A percentile compares a stretch with the other conserved stretches of the same genome.
phyloP scores from a whole-genome alignment of 164 flowering plant species.

The Saururus chinensis region DNA sequence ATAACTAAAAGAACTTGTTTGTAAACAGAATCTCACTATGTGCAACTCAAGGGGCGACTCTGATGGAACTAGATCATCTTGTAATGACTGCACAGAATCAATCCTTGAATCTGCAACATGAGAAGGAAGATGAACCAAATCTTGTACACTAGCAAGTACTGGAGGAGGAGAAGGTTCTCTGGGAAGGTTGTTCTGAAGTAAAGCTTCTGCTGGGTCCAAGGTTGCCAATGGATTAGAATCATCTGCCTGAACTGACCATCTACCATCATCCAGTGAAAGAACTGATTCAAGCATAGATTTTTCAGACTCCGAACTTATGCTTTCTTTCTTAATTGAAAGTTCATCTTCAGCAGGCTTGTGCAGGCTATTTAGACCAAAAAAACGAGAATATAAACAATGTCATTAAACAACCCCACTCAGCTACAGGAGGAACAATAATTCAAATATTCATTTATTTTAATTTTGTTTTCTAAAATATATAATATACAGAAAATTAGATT shows the following conservation, averaged over 20 bases:
- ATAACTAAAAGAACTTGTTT: not conserved
- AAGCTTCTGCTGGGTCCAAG: constrained; percentile 42
- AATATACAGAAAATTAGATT: not conserved
- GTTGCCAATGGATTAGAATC: constrained; percentile 52
- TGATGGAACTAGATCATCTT: constrained; percentile 38
- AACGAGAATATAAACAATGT: not conserved
- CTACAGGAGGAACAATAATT: not conserved
- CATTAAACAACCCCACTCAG: too few relatives aligned
- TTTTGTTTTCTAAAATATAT: too few relatives aligned
- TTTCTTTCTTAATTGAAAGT: constrained; percentile 13
- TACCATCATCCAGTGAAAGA: constrained; percentile 25
- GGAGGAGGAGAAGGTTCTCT: constrained; percentile 95
- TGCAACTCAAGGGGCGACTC: constrained; percentile 72
- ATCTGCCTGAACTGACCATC: constrained; percentile 18
- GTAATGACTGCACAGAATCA: constrained; percentile 26
- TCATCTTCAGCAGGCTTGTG: constrained; percentile 27
- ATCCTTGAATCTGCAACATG: constrained; percentile 30
- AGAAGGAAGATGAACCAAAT: constrained; percentile 49
- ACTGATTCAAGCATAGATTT: constrained; percentile 23
- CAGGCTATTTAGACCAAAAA: constrained; percentile 20
- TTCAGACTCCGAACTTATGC: constrained; percentile 18
- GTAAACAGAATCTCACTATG: constrained; percentile 49
- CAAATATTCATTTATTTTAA: not conserved
- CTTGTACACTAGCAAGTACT: constrained; percentile 84
- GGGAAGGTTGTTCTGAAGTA: constrained; percentile 28